Evolutionary conservation across 768 basidiomycete species (phyloP), one percentile per base, ranked within the genome.

Genomic region (Phlebiopsis flavidoalba): DNA sequence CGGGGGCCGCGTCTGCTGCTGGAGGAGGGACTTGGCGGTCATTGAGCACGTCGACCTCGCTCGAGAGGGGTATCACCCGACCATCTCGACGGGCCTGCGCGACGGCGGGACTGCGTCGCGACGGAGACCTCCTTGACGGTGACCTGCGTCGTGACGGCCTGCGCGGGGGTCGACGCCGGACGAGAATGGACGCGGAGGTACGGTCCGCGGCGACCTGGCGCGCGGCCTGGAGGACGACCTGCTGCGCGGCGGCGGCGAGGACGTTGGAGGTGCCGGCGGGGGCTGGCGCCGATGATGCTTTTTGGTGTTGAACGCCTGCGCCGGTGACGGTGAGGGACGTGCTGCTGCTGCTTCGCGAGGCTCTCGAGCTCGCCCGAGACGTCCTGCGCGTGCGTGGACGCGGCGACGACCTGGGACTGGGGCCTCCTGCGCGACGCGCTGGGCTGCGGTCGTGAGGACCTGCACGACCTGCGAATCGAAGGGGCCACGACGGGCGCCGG

Each of bases 31-130:
- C 63, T 74, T 79, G 45, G 90, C 89, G 3, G 89, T 85, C 67
- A 88, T 85, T n/a, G 67, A 92, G 79, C 64, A 92, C 89, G 66
- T 92, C 89, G 55, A 93, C 86, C 67, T 91, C 91, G 57, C 85
- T 89, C 37, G 88, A 88, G 46, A 81, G 72, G 15, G 85, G 83
- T n/a, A n/a, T n/a, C n/a, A n/a, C 33, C 89, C 88, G 45, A 85
- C 84, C 70, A 86, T 83, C 68, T 87, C 88, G 43, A 93, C 90
- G 43, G n/a, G 91, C 91, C 69, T 87, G 83, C 36, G 90, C 92
- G 61, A 93, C 90, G 19, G 90, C 91, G 15, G n/a, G 87, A 82
- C 68, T 91, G 86, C 24, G 91, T 83, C 52, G 81, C 82, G 37
- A 80, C 80, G 5, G 82, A 83, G 21, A 83, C 81, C 59, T 84